phyloP scores from a whole-genome alignment of 768 basidiomycete genomes.

The Agrocybe pediades region DNA sequence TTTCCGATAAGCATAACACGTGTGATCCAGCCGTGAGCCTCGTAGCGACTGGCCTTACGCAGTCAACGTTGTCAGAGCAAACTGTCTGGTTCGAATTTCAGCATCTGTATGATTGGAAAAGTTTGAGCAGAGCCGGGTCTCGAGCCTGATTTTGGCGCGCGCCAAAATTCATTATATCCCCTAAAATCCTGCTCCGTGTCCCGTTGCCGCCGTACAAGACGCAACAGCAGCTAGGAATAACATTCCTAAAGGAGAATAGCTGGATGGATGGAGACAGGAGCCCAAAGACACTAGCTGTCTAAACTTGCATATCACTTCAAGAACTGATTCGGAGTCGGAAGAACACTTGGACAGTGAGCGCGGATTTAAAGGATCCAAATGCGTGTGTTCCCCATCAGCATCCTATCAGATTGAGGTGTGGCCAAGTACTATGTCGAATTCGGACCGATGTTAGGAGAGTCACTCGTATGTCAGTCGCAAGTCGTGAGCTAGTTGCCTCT shows the following conservation, averaged over 20 bases:
- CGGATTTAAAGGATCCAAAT: neutral
- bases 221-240: neutral
- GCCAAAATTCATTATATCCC: no score
- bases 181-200: no score
- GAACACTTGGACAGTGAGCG: neutral
- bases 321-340: slow-evolving; percentile 1
- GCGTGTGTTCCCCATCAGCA: neutral
- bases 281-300: neutral
- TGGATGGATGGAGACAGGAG: neutral
- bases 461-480: slow-evolving; percentile 5
- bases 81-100: no score
- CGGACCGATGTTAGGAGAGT: neutral
- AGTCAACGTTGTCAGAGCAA: no score
- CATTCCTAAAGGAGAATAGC: neutral
- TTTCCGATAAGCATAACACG: no score
- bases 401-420: neutral
- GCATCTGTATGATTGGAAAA: no score
- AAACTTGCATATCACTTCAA: slow-evolving; percentile 5
- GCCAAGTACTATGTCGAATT: neutral
- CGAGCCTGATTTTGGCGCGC: neutral
- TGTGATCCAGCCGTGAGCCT: no score
- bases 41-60: no score
- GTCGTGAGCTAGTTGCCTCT: slow-evolving; percentile 11
- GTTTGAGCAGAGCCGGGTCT: no score
- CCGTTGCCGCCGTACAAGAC: neutral